These are phyloP conservation scores for Uromyces viciae-fabae DNA, from an alignment of 1,284 basidiomycete genomes.

Conservation along the genomic window DNA sequence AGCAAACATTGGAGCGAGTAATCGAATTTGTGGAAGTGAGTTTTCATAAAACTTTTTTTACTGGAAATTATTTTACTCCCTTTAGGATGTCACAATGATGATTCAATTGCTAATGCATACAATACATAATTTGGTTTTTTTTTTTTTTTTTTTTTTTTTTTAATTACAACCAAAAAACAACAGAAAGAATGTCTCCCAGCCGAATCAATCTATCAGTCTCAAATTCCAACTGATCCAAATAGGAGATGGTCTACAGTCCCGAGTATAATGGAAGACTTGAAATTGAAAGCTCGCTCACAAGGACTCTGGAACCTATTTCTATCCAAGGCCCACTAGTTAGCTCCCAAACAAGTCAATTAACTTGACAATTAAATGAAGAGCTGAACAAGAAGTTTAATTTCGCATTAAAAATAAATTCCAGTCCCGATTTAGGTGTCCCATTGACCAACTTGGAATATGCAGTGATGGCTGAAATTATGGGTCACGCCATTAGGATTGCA, in stretches of 20 bases:
- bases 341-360: neutral
- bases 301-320: slow-evolving; percentile 98
- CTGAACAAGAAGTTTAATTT: neutral
- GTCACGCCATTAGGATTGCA: slow-evolving; percentile 73
- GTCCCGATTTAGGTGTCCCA: slow-evolving; percentile 69
- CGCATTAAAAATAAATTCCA: neutral
- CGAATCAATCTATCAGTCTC: slow-evolving; percentile 70
- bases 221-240: slow-evolving; percentile 71
- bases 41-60: neutral
- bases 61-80: too few relatives aligned
- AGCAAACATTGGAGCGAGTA: slow-evolving; percentile 76
- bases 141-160: neutral
- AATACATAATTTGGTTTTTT: neutral
- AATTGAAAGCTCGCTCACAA: slow-evolving; percentile 75
- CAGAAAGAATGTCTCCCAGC: slow-evolving; percentile 85
- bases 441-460: slow-evolving; percentile 95
- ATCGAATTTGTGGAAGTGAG: slow-evolving; percentile 75
- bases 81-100: neutral
- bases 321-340: slow-evolving; percentile 83
- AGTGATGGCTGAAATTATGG: slow-evolving; percentile 91
- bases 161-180: neutral
- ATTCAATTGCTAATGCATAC: too few relatives aligned
- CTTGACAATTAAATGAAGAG: neutral
- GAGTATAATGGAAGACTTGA: slow-evolving; percentile 76
- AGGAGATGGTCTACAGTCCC: slow-evolving; percentile 80